Evolutionary conservation across 2,329 filamentous ascomycete genomes (phyloP).

Genomic region (Xylaria sp.): DNA sequence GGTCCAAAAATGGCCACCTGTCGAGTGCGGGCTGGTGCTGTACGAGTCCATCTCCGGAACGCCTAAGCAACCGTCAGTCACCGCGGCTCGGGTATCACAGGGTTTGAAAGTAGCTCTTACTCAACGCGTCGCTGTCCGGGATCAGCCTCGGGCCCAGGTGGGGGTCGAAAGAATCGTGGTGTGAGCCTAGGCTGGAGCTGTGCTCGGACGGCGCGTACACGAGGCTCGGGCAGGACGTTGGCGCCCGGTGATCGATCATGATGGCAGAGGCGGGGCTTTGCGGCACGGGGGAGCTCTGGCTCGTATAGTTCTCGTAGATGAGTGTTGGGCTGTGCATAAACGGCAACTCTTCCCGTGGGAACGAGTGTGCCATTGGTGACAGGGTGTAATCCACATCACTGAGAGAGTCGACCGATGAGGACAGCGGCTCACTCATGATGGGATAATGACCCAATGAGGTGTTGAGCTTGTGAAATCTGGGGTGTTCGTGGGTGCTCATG

Average conservation of each 20-base stretch:
- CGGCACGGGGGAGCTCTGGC: constrained; percentile 64
- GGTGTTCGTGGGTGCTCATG: constrained; percentile 52
- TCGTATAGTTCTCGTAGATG: constrained; percentile 67
- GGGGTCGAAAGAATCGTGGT: constrained; percentile 68
- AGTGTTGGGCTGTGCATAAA: constrained; percentile 67
- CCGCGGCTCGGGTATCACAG: constrained; percentile 37
- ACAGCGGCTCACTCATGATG: constrained; percentile 62
- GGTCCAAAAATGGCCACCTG: constrained; percentile 59
- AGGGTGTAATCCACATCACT: constrained; percentile 70
- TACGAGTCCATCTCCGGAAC: constrained; percentile 65
- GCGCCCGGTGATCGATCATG: constrained; percentile 67
- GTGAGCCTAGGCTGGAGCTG: constrained; percentile 69
- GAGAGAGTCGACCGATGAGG: constrained; percentile 67
- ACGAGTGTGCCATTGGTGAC: constrained; percentile 66
- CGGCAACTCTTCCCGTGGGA: constrained; percentile 64
- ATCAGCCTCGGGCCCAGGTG: constrained; percentile 65
- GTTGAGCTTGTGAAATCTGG: constrained; percentile 59
- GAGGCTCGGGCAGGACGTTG: constrained; percentile 70
- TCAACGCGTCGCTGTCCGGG: constrained; percentile 66
- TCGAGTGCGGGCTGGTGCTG: constrained; percentile 62
- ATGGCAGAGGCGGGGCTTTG: constrained; percentile 67
- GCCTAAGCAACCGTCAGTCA: constrained; percentile 54
- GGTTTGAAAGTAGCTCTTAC: constrained; percentile 57
- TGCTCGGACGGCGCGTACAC: constrained; percentile 70
- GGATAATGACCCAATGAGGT: constrained; percentile 54